Percentiles rank a stretch among this genome's conserved stretches.
Evolutionary conservation across 2,329 filamentous ascomycete genomes (phyloP).

Genomic region (Domatiomyces globalis): DNA sequence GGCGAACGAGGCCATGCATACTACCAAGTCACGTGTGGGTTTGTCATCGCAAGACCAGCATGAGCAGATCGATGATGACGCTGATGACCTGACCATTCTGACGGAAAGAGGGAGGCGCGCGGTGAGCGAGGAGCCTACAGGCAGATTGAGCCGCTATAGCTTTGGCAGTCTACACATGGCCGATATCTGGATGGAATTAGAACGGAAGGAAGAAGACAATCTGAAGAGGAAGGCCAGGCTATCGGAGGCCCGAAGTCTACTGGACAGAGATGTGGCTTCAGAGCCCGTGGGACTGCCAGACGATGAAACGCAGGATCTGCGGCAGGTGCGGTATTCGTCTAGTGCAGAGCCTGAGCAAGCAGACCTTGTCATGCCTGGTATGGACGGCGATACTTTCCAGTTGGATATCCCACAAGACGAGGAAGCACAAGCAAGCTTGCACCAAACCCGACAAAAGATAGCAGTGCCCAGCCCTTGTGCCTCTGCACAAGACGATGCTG

Average conservation of each 20-base stretch:
- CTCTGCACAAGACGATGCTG: neutral
- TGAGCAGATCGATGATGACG: constrained; percentile 21
- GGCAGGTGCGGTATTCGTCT: constrained; percentile 10
- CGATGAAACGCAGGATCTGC: constrained; percentile 31
- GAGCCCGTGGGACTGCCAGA: constrained; percentile 14
- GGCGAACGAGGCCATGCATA: neutral
- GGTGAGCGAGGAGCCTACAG: constrained; percentile 24
- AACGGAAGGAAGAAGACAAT: constrained; percentile 20
- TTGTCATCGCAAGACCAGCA: constrained; percentile 31
- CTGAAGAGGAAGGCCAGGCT: constrained; percentile 23
- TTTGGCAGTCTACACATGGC: constrained; percentile 31
- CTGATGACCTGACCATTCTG: constrained; percentile 13
- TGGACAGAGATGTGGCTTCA: constrained; percentile 9
- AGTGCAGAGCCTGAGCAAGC: constrained; percentile 3
- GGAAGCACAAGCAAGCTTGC: constrained; percentile 20
- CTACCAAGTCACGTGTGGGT: constrained; percentile 25
- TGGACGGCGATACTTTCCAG: constrained; percentile 17
- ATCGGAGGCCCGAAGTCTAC: constrained; percentile 22
- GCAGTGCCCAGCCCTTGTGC: neutral
- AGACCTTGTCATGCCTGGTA: constrained; percentile 25
- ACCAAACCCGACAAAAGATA: constrained; percentile 20
- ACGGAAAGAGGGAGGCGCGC: constrained; percentile 32
- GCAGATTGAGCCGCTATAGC: constrained; percentile 30
- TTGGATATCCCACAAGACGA: constrained; percentile 14
- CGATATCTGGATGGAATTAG: constrained; percentile 34